Evolutionary conservation across 768 basidiomycete species (phyloP), one percentile per base, ranked within the genome.

Genomic region (Roridomyces roridus): DNA sequence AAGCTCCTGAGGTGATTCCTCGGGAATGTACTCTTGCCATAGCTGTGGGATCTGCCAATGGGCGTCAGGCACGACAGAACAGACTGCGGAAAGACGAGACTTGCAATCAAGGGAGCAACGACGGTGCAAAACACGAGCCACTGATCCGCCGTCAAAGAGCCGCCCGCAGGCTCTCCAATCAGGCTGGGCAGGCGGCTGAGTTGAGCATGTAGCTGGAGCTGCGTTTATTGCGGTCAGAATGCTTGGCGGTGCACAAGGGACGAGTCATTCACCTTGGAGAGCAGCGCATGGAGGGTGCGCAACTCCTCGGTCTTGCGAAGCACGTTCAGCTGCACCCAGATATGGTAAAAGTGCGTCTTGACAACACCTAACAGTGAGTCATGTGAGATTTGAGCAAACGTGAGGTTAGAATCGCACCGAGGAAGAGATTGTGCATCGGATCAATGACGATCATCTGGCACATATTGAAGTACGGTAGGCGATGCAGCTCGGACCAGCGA

Each of bases 341-440:
- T 64, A 46, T 64, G 60, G 24, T 64, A 66, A n/a, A 66, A 60
- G 43, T 66, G 65, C 3, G 59, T 61, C 25, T 66, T 66, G n/a
- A 66, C 51, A 15, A 65, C 37, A 14, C 64, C 62, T 63, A 17
- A 9, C 8, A n/a, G 10, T 20, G n/a, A n/a, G 9, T 6, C 26
- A 11, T 11, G n/a, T 52, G 2, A 43, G 15, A 17, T 2, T 12
- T 0, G 5, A 15, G n/a, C 5, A 36, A 14, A 35, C 9, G 20
- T n/a, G n/a, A n/a, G n/a, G n/a, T n/a, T 25, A 24, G 26, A n/a
- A 41, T 17, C 43, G 17, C 47, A 57, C 72, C 68, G 5, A 70
- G 63, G n/a, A 72, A 67, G 2, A 74, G 41, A 26, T 70, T 73
- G 45, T 74, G 69, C 72, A 74, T 73, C 0, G 68, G 73, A 49